Percentiles rank a stretch among this genome's conserved stretches.
Evolutionary conservation across 1,139 yeast species (phyloP).

Genomic region (Candida sp.): DNA sequence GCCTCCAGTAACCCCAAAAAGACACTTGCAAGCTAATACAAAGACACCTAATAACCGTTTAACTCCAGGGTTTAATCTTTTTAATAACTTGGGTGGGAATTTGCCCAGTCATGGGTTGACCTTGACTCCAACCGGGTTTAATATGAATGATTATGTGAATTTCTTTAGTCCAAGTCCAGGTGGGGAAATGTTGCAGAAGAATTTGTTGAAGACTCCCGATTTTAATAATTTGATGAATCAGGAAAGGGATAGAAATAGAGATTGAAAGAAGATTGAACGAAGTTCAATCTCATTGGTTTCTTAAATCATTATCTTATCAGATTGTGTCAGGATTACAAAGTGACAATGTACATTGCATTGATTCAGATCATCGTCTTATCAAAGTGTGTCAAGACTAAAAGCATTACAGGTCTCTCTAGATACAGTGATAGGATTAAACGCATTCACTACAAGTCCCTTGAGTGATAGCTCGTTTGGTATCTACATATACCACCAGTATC

Average conservation of each 20-base stretch:
- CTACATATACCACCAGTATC: too few relatives aligned
- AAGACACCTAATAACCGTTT: constrained; percentile 44
- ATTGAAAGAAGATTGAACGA: too few relatives aligned
- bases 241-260: constrained; percentile 1
- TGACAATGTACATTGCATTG: too few relatives aligned
- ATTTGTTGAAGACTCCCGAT: constrained; percentile 42
- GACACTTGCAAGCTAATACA: constrained; percentile 21
- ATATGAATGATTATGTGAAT: constrained; percentile 79
- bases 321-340: too few relatives aligned
- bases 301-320: too few relatives aligned
- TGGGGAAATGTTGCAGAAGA: constrained; percentile 24
- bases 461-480: too few relatives aligned
- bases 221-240: constrained; percentile 29
- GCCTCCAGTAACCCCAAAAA: constrained; percentile 46
- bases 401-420: too few relatives aligned
- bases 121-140: constrained; percentile 68
- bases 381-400: too few relatives aligned
- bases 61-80: constrained; percentile 40
- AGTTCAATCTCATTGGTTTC: too few relatives aligned
- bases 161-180: constrained; percentile 75
- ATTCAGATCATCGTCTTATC: too few relatives aligned
- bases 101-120: constrained; percentile 44
- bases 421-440: too few relatives aligned
- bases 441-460: too few relatives aligned
- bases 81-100: constrained; percentile 16